A percentile compares a stretch with the other conserved stretches of the same genome.
Evolutionary conservation across 257 asterid genomes (phyloP).

Genomic region (Solanum arcanum): DNA sequence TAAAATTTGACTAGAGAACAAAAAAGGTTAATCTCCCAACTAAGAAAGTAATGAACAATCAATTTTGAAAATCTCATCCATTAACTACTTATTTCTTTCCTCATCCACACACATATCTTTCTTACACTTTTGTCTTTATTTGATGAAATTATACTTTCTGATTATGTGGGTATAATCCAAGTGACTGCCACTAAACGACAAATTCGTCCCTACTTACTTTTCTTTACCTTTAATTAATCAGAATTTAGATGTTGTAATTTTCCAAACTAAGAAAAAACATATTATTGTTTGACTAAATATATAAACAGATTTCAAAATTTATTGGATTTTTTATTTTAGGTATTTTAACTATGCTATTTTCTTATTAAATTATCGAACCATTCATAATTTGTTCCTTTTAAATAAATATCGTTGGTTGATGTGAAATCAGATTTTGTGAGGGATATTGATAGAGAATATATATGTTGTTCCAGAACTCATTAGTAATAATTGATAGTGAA

Average conservation of each 20-base stretch:
- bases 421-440: no score
- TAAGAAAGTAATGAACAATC: background rate
- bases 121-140: background rate
- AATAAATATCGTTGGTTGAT: fast-evolving
- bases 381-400: no score
- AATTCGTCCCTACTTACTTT: background rate
- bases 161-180: background rate
- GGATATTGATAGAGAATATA: no score
- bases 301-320: no score
- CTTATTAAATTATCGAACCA: no score
- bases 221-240: background rate
- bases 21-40: background rate
- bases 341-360: no score
- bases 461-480: no score
- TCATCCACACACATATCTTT: background rate
- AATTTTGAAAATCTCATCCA: background rate
- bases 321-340: no score
- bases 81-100: background rate
- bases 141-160: background rate
- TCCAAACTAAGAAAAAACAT: background rate
- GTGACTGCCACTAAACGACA: background rate
- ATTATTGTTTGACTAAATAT: no score
- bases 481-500: no score
- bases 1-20: background rate
- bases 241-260: background rate